These are phyloP conservation scores for Umbelopsis isabellina DNA, from an alignment of 192 early-diverging fungal species.

Conservation along the genomic window DNA sequence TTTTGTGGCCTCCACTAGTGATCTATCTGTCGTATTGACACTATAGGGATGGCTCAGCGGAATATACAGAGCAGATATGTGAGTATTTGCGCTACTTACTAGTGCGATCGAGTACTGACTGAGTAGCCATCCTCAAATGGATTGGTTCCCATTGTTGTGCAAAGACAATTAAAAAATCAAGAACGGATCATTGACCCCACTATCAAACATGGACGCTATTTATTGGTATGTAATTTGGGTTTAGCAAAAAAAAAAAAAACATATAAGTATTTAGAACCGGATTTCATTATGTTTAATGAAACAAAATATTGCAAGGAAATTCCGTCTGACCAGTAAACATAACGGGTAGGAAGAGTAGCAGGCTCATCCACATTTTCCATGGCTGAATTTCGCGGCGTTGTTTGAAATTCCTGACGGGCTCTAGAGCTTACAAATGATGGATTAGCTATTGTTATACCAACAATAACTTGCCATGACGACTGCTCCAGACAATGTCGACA, in stretches of 20 bases:
- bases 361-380: not conserved
- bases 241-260: too few species aligned
- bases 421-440: not conserved
- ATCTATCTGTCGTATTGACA: not conserved
- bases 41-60: not conserved
- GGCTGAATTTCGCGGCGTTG: not conserved
- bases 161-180: not conserved
- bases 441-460: not conserved
- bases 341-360: not conserved
- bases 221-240: too few species aligned
- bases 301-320: too few species aligned
- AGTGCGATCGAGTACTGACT: not conserved
- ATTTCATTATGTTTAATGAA: too few species aligned
- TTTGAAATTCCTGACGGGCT: constrained; percentile 10
- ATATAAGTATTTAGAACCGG: too few species aligned
- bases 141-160: constrained; percentile 5
- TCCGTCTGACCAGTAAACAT: not conserved
- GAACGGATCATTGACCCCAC: not conserved
- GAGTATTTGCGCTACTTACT: not conserved
- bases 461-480: not conserved
- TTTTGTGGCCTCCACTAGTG: not conserved
- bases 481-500: not conserved
- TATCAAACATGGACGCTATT: too few species aligned
- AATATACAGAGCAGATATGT: not conserved
- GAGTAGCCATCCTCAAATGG: constrained; percentile 1